phyloP scores from a whole-genome alignment of 192 early-diverging fungal species.

The Funneliformis geosporum region DNA sequence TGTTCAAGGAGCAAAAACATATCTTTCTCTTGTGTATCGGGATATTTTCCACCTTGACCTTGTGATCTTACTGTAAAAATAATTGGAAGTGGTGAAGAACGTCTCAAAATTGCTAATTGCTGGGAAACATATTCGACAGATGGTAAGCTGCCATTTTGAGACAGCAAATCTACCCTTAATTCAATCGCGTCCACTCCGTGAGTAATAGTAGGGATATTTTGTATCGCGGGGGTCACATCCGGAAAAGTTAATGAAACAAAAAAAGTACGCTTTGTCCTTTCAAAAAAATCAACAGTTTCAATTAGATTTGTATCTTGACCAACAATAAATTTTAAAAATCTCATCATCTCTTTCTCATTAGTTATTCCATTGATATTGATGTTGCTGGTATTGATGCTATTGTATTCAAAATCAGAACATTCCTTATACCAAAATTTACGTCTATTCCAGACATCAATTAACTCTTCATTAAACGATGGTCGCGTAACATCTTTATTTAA shows the following conservation, averaged over 20 bases:
- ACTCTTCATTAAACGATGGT: conserved; percentile 81
- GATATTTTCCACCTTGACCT: conserved; percentile 86
- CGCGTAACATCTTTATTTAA: conserved; percentile 79
- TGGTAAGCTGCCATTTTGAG: conserved; percentile 34
- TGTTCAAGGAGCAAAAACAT: conserved; percentile 66
- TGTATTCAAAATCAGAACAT: conserved; percentile 78
- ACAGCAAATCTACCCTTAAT: conserved; percentile 87
- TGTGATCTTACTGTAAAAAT: conserved; percentile 91
- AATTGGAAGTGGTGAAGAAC: conserved; percentile 74
- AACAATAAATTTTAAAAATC: conserved; percentile 71
- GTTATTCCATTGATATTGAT: conserved; percentile 46
- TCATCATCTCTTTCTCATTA: conserved; percentile 75
- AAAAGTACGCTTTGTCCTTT: conserved; percentile 52
- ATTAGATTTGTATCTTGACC: conserved; percentile 43
- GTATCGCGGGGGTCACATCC: conserved; percentile 55
- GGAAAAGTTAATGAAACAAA: conserved; percentile 88
- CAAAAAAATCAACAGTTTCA: conserved; percentile 17
- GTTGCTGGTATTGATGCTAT: conserved; percentile 39
- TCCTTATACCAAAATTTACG: conserved; percentile 77
- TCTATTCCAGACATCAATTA: conserved; percentile 76
- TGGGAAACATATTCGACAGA: conserved; percentile 68
- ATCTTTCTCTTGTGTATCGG: conserved; percentile 58
- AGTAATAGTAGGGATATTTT: conserved; percentile 60
- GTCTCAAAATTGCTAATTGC: conserved; percentile 79
- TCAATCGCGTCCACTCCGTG: conserved; percentile 90